Base-by-base conservation (phyloP, 163 green algal species). In the Smithsoniella earleae region DNA sequence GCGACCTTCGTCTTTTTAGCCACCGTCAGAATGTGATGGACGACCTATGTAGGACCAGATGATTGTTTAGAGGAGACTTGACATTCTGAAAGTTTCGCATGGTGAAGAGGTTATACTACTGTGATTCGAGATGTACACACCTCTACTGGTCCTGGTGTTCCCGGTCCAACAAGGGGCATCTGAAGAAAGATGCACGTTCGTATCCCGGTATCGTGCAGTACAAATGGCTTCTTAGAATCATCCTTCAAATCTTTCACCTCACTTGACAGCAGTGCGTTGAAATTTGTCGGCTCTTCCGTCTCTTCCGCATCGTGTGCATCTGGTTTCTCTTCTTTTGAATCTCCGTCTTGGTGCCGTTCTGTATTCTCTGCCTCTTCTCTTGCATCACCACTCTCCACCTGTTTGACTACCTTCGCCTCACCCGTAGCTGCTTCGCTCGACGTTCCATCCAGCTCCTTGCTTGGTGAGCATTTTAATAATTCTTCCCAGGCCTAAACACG, bases 191-290 rank as follows among this genome's bases (percentile, higher is more conserved):
- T 38, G 25, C 58, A 69, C 0, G 58, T 69, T 36, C 34, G 38
- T 30, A 69, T 69, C 8, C 58, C 58, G 6, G 58, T 69, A 34
- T 69, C 58, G 34, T 69, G 58, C n/a, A 33, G 30, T 33, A 69
- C 58, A 34, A 69, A 69, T 36, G 58, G 58, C 25, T 13, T 30
- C 58, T 69, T 69, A 30, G 38, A 45, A 30, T 28, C 25, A 31
- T 69, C 58, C 58, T 69, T 69, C 27, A 69, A 34, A 31, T 69
- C 58, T 13, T 69, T 69, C 58, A 69, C 58, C 58, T 69, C 58
- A n/a, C 25, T 28, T 13, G 58, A 69, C n/a, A 69, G 38, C 58
- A 69, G 5, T 36, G 31, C 6, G 20, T 6, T n/a, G 58, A 38
- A 69, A 34, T 69, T 33, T 4, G 34, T 18, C 20, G 58, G 1